phyloP scores from a whole-genome alignment of 2,329 filamentous ascomycete genomes.

The Aspergillus piperis region DNA sequence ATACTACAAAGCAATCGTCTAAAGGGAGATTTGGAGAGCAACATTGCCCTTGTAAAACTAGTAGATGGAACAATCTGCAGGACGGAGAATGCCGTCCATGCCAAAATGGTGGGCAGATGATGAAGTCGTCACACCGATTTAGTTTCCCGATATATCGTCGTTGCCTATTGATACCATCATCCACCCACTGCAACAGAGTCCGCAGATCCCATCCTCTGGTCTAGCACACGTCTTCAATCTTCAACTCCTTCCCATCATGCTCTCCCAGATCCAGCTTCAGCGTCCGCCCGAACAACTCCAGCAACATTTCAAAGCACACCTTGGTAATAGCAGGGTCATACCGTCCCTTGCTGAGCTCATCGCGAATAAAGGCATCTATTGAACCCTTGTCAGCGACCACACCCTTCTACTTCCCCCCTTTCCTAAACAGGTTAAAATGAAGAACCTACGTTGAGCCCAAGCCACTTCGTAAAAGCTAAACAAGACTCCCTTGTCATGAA shows the following conservation, averaged over 20 bases:
- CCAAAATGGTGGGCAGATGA: not conserved
- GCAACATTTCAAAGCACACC: constrained; percentile 85
- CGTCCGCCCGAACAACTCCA: constrained; percentile 79
- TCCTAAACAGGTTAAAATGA: not conserved
- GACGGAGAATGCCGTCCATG: not conserved
- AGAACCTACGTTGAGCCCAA: constrained; percentile 75
- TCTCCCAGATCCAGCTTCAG: constrained; percentile 78
- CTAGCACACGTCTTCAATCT: constrained; percentile 73
- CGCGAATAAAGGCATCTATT: constrained; percentile 81
- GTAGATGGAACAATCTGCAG: not conserved
- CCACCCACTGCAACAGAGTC: not conserved
- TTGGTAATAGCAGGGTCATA: constrained; percentile 87
- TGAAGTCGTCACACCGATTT: not conserved
- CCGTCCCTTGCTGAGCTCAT: constrained; percentile 89
- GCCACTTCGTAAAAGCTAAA: constrained; percentile 87
- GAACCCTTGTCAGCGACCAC: not conserved
- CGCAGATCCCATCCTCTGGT: not conserved
- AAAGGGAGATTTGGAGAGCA: not conserved
- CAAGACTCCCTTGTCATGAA: constrained; percentile 71
- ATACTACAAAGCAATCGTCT: not conserved
- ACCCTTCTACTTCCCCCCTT: not conserved
- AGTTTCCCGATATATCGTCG: not conserved
- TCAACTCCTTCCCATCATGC: constrained; percentile 59
- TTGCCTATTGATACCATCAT: not conserved
- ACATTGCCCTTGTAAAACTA: not conserved